Percentiles rank a stretch among this genome's conserved stretches.
These are phyloP conservation scores for Curvularia hawaiiensis DNA, from an alignment of 2,329 filamentous ascomycete species.

Conservation along the genomic window DNA sequence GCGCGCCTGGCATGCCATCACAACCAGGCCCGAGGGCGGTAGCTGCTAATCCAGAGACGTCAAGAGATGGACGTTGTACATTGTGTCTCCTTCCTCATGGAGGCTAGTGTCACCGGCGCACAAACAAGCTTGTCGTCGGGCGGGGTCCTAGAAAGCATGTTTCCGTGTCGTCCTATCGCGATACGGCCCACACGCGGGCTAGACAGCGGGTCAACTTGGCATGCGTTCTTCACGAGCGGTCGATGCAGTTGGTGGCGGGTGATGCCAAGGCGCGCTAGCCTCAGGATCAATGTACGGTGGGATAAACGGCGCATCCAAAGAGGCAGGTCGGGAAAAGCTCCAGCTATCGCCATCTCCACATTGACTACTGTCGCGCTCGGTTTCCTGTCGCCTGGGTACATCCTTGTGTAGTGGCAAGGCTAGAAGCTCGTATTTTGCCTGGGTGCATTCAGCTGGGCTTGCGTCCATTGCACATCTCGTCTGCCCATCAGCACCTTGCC, in stretches of 20 bases:
- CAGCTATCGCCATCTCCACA: conserved; percentile 6
- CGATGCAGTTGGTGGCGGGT: conserved; percentile 21
- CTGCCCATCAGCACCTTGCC: conserved; percentile 1
- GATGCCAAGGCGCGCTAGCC: conserved; percentile 8
- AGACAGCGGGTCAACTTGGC: conserved; percentile 27
- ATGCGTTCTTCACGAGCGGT: conserved; percentile 8
- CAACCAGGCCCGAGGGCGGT: conserved; percentile 10
- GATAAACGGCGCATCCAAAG: conserved; percentile 19
- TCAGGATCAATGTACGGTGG: conserved; percentile 5
- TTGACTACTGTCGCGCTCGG: not conserved
- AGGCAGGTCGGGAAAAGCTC: conserved; percentile 21
- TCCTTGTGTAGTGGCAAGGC: not conserved
- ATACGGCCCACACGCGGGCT: conserved; percentile 19
- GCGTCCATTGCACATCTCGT: conserved; percentile 5
- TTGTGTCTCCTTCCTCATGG: conserved; percentile 29
- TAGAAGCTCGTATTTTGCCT: not conserved
- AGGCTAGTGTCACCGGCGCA: conserved; percentile 21
- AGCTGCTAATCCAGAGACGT: conserved; percentile 17
- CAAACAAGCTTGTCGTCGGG: conserved; percentile 32
- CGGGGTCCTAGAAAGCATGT: conserved; percentile 31
- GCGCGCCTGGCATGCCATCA: conserved; percentile 27
- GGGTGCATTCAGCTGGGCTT: conserved; percentile 5
- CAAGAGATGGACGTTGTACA: conserved; percentile 12
- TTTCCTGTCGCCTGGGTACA: conserved; percentile 1
- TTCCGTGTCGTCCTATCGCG: conserved; percentile 26